phyloP scores from a whole-genome alignment of 2,329 filamentous ascomycete genomes.

The Emydomyces testavorans region DNA sequence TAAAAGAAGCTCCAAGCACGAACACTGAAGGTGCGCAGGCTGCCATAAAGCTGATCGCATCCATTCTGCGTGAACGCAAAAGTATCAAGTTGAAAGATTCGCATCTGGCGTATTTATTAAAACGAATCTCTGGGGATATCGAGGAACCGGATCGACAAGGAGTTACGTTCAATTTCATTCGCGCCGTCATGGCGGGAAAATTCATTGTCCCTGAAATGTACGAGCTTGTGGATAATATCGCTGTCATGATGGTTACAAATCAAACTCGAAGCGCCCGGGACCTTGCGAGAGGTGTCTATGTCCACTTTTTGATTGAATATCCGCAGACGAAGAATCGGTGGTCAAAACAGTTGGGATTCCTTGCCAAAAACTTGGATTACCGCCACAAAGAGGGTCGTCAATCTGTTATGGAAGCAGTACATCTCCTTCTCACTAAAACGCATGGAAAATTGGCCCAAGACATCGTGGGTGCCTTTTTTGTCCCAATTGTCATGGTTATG shows the following conservation, averaged over 20 bases:
- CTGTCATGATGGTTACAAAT: conserved; percentile 90
- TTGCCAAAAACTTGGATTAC: conserved; percentile 84
- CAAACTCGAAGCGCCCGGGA: conserved; percentile 81
- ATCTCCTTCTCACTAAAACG: conserved; percentile 75
- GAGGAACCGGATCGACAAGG: conserved; percentile 88
- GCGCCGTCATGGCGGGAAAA: conserved; percentile 72
- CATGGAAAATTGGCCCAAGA: conserved; percentile 73
- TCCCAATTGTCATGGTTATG: conserved; percentile 72
- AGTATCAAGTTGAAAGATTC: conserved; percentile 67
- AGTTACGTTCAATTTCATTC: conserved; percentile 86
- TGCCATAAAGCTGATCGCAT: conserved; percentile 74
- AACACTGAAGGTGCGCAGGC: conserved; percentile 77
- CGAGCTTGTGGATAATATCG: conserved; percentile 79
- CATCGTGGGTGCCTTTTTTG: conserved; percentile 67
- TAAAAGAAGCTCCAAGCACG: conserved; percentile 65
- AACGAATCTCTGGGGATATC: conserved; percentile 72
- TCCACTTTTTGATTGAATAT: conserved; percentile 90
- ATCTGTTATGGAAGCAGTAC: conserved; percentile 84
- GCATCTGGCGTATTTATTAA: conserved; percentile 70
- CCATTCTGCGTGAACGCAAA: conserved; percentile 69
- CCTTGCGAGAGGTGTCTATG: conserved; percentile 75
- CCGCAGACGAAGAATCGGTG: conserved; percentile 83
- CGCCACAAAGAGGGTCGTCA: conserved; percentile 76
- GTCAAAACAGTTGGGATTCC: conserved; percentile 76
- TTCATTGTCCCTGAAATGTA: conserved; percentile 81